Evolutionary conservation across 345 rosid species (phyloP).

Genomic region (Eucalyptus guilfoylei): DNA sequence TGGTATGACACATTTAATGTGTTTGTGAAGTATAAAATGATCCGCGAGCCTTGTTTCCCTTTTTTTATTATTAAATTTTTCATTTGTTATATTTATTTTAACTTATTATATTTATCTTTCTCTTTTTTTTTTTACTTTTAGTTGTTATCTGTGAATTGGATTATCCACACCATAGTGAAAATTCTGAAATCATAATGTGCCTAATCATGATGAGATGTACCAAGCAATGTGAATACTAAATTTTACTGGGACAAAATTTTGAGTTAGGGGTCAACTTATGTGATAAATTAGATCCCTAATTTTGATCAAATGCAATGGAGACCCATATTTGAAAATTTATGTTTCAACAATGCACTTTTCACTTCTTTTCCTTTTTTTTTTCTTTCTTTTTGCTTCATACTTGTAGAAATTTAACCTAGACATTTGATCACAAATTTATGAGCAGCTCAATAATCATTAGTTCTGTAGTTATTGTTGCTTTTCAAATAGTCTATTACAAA

Average conservation of each 20-base stretch:
- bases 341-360: neutral
- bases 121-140: too few species aligned
- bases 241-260: neutral
- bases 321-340: neutral
- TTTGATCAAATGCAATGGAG: neutral
- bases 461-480: fast-evolving
- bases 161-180: neutral
- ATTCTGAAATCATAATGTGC: neutral
- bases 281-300: neutral
- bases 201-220: neutral
- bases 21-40: neutral
- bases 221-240: neutral
- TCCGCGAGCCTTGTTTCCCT: neutral
- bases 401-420: neutral
- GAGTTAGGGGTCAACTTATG: neutral
- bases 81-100: too few species aligned
- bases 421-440: neutral
- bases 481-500: neutral
- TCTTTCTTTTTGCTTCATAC: neutral
- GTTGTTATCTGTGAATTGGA: neutral
- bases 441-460: neutral
- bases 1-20: neutral
- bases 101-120: too few species aligned
- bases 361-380: neutral
- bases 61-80: too few species aligned